Conservation (phyloP, 2,329 filamentous ascomycete genomes). For the Aspergillus viridinutans region DNA sequence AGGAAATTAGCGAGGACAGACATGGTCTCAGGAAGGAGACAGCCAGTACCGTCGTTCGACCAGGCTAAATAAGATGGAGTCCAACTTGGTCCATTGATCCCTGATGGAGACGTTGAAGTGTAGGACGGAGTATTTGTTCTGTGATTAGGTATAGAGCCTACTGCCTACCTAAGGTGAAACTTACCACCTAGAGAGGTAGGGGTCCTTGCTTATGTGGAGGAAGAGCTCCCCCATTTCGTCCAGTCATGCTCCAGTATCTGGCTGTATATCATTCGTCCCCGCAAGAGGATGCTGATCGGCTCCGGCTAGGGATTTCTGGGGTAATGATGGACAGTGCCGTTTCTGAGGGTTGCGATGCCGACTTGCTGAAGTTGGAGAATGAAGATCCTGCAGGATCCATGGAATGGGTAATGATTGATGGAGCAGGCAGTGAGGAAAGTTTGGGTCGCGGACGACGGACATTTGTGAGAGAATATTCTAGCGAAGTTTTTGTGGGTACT, state of each 20-base stretch:
- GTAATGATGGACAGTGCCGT: background rate
- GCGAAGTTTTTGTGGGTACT: background rate
- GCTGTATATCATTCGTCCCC: background rate
- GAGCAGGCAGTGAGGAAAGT: background rate
- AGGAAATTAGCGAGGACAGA: too few species aligned
- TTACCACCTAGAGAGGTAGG: too few species aligned
- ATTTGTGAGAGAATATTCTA: background rate
- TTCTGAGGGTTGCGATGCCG: background rate
- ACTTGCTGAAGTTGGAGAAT: background rate
- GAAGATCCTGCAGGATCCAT: background rate
- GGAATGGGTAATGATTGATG: background rate
- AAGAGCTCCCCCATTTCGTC: background rate
- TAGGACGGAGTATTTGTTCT: background rate
- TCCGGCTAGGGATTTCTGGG: background rate
- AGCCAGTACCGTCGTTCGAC: background rate
- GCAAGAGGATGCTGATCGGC: background rate
- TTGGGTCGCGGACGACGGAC: background rate
- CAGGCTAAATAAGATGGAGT: background rate
- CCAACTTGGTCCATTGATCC: background rate
- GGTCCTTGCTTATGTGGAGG: too few species aligned
- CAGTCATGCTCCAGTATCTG: background rate
- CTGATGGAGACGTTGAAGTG: background rate
- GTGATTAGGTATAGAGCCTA: background rate
- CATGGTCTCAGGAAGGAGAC: too few species aligned
- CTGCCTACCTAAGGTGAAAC: background rate